A percentile compares a stretch with the other conserved stretches of the same genome.
phyloP scores from a whole-genome alignment of 495 filamentous ascomycete genomes.

The Arthonia radiata region DNA sequence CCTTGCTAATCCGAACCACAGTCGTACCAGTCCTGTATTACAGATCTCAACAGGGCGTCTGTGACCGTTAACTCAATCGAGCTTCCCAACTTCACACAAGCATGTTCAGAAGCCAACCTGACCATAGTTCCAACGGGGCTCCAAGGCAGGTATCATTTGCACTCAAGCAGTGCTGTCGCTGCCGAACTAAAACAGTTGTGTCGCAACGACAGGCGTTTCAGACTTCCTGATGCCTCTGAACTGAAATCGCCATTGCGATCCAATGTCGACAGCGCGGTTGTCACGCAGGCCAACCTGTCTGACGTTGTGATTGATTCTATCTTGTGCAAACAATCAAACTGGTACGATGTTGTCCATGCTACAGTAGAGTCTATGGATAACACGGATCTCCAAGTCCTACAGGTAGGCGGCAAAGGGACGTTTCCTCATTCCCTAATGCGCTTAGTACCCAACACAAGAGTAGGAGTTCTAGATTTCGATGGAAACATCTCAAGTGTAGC shows the following conservation, averaged over 20 bases:
- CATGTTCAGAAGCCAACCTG: neutral
- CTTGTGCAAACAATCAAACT: slow-evolving; percentile 3
- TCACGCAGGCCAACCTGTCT: slow-evolving; percentile 3
- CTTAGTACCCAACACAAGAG: too few species aligned
- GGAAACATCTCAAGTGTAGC: too few species aligned
- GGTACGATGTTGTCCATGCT: slow-evolving; percentile 5
- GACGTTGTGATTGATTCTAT: slow-evolving; percentile 5
- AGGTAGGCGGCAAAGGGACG: slow-evolving; percentile 2
- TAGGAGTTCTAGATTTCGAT: too few species aligned
- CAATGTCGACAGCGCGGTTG: slow-evolving; percentile 5
- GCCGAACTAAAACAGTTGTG: slow-evolving; percentile 5
- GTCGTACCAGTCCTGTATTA: slow-evolving; percentile 11
- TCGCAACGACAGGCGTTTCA: slow-evolving; percentile 4
- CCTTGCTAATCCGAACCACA: slow-evolving; percentile 2
- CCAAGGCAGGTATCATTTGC: neutral
- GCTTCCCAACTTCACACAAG: neutral
- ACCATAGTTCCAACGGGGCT: too few species aligned
- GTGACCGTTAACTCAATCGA: slow-evolving; percentile 6
- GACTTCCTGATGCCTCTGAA: slow-evolving; percentile 4
- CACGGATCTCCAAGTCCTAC: slow-evolving; percentile 2
- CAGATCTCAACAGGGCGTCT: slow-evolving; percentile 6
- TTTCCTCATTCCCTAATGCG: slow-evolving; percentile 5
- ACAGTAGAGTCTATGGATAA: slow-evolving; percentile 1
- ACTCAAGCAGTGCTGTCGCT: slow-evolving; percentile 5
- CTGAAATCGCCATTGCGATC: slow-evolving; percentile 5